Evolutionary conservation across 345 rosid genomes (phyloP), one percentile per base, ranked within the genome.

Genomic region (Geranium rotundifolium): DNA sequence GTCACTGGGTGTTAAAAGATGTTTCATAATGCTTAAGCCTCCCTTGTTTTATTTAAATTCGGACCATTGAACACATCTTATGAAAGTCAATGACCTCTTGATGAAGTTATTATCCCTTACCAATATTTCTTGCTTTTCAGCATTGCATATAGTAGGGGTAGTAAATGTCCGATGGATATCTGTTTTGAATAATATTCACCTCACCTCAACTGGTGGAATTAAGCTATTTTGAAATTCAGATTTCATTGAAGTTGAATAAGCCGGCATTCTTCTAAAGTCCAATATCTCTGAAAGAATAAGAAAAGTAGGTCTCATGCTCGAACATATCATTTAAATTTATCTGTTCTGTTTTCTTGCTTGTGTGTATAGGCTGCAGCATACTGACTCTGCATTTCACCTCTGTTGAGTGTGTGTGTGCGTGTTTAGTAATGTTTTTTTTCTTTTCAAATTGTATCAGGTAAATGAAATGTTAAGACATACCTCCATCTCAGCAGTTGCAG

Each of bases 391-490:
- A 23, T 23, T 23, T 23, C 27, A 23, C 27, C 27, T 23, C 27
- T 23, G 27, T 0, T 23, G 27, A 1, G 27, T 23, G 27, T 23
- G 27, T 23, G 27, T 23, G 2, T 23, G n/a, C n/a, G 2, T 23
- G 27, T 23, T 23, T 23, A 23, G 27, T 23, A 23, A 23, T 16
- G 76, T 62, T 63, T 30, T 56, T 29, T n/a, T 41, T 69, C 9
- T 68, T 56, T 17, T 4, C 17, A 31, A 41, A 69, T 61, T 64
- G 61, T 71, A 29, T 65, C 79, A 88, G 99, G 88, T 80, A 58
- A 82, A 78, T 70, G 86, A 83, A 77, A 78, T 93, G 83, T 69
- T 82, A 30, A 84, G 92, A 78, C 83, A 73, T 74, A 73, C 86
- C 41, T 79, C 96, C 13, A 66, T 76, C 69, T 64, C 89, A 46